Evolutionary conservation across 2,329 filamentous ascomycete species (phyloP), one percentile per base, ranked within the genome.

Genomic region (Fusarium haematococcum): DNA sequence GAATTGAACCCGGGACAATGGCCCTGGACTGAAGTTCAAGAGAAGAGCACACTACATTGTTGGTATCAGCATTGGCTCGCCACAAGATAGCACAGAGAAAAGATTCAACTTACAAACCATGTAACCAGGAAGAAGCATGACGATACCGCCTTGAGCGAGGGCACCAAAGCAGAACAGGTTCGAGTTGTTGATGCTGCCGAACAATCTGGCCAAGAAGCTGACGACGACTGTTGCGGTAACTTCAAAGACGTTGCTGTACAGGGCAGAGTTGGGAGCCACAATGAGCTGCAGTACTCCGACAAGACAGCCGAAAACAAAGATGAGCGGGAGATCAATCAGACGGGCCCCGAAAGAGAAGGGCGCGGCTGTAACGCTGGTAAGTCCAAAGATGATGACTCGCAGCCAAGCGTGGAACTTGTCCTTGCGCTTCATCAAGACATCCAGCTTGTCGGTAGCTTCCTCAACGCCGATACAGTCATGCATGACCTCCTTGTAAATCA

Each of bases 321-420:
- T 88, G 41, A 95, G 88, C 0, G 93, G 93, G 48, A 95, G 85
- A 78, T 96, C 94, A 74, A 95, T 91, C 1, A 90, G 85, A 14
- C 93, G 88, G 6, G 91, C 93, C 70, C 89, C 85, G 79, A 95
- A 95, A 1, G 93, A 93, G 78, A 95, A 95, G 0, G 93, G 93
- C 0, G 91, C 93, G 9, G 94, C 93, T 3, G 86, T 88, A 0
- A 90, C 91, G 54, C 92, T 93, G 13, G 93, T 94, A 43, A 94
- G 84, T 3, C 94, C 94, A 75, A 94, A 94, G 20, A 94, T 85
- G 7, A 91, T 79, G 13, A 95, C 91, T 14, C 88, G 81, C 14
- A 86, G 77, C 82, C 86, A 86, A 3, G 83, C 81, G 61, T 84
- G 83, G 74, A 87, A 92, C 76, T 91, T 91, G 65, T 86, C 84